Base-by-base conservation (phyloP, 768 basidiomycete species). In the Mycena metata region DNA sequence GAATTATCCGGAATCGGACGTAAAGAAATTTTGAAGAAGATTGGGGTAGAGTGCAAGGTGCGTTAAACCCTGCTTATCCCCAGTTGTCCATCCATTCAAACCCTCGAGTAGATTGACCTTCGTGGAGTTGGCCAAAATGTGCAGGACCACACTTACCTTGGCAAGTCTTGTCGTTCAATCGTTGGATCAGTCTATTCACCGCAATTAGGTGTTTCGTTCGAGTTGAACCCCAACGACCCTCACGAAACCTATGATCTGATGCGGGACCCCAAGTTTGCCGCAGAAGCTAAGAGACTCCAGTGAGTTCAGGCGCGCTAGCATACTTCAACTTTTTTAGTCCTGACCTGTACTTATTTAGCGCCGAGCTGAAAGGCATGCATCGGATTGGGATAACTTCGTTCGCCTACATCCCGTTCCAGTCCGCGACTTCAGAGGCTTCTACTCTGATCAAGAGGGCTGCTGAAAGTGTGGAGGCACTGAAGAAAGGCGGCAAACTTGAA, bases 1-100 rank as follows among this genome's bases (percentile, higher is more conserved):
- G 86, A 90, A 71, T 77, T 90, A 3, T 88, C 87, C 7, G 90
- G 89, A 24, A 85, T 90, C 60, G 89, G 89, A 19, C 78, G 82
- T 36, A 60, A 66, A 23, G 77, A 77, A 2, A 67, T 86, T 23
- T 77, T 90, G 36, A 70, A 78, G 26, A 76, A 68, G 7, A 71
- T 85, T 19, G 83, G 81, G 3, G 79, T 90, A 45, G 64, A 75
- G 1, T 67, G 77, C 30, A 77, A 78, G 58, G 58, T 75, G n/a
- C 30, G 51, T 45, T 21, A 1, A 7, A 36, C 12, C 12, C 36
- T 12, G 7, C 12, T 36, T 12, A 7, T 36, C 36, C 36, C 36
- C n/a, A n/a, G n/a, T n/a, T n/a, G n/a, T n/a, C n/a, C n/a, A n/a
- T n/a, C n/a, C n/a, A n/a, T n/a, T n/a, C n/a, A 30, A 30, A 30